A percentile compares a stretch with the other conserved stretches of the same genome.
phyloP scores from a whole-genome alignment of 2,329 filamentous ascomycete genomes.

The Fusarium sp. region DNA sequence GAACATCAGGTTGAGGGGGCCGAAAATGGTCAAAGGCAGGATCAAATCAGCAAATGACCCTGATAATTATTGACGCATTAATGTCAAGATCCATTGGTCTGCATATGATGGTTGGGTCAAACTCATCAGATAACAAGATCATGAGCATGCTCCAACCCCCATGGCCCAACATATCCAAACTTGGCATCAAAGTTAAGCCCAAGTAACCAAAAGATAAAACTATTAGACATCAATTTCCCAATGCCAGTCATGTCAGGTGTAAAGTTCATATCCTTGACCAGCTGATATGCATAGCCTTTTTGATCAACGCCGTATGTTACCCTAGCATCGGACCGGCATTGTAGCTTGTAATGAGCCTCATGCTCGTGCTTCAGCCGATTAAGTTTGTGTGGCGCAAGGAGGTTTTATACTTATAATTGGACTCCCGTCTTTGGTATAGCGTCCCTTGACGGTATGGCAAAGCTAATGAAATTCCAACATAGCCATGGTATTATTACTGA shows the following conservation, averaged over 20 bases:
- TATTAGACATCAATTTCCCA: too few relatives aligned
- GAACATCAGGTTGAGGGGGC: accelerated
- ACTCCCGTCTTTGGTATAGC: neutral
- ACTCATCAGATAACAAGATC: neutral
- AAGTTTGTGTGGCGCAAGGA: neutral
- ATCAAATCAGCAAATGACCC: neutral
- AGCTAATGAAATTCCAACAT: neutral
- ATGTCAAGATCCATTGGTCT: accelerated
- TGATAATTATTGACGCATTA: accelerated
- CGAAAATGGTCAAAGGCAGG: neutral
- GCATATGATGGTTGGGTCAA: neutral
- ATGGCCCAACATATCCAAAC: neutral
- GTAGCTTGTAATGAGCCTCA: neutral
- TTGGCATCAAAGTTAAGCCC: neutral
- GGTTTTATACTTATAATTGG: neutral
- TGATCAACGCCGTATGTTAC: neutral
- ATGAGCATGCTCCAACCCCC: accelerated
- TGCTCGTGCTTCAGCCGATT: neutral
- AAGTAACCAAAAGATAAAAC: neutral
- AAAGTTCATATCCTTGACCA: neutral
- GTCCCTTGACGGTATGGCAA: neutral
- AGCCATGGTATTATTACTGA: too few relatives aligned
- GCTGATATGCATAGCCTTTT: neutral
- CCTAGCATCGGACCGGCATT: neutral
- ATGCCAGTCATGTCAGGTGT: neutral